Conservation (phyloP, 371 early-diverging fungal species). For the Syncephalis plumigaleata region DNA sequence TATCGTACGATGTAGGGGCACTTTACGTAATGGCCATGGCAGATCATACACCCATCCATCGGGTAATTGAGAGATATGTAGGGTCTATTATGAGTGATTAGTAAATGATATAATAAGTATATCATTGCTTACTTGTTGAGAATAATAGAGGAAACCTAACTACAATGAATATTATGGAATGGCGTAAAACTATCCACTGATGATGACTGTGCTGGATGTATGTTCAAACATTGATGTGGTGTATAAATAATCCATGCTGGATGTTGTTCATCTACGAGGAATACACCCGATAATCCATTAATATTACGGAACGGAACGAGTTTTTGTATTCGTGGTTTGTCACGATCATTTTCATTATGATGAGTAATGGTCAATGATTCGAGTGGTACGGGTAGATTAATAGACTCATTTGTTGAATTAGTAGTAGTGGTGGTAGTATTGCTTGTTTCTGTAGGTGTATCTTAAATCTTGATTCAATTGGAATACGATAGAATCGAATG, state of each 20-base stretch:
- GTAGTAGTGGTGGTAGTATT: too few species aligned
- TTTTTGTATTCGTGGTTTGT: constrained; percentile 7
- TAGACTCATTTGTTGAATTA: too few species aligned
- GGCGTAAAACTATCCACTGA: constrained; percentile 51
- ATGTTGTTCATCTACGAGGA: constrained; percentile 54
- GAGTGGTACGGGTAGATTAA: too few species aligned
- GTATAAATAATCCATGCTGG: constrained; percentile 69
- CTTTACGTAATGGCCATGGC: constrained; percentile 72
- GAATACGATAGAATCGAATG: constrained; percentile 47
- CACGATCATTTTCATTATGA: constrained; percentile 2
- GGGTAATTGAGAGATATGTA: constrained; percentile 1
- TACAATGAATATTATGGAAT: constrained; percentile 69
- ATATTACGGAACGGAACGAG: constrained; percentile 45
- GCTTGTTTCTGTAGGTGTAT: too few species aligned
- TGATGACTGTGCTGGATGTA: constrained; percentile 7
- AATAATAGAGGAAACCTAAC: constrained; percentile 62
- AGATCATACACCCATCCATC: constrained; percentile 16
- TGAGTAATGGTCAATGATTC: too few species aligned
- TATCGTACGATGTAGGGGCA: constrained; percentile 51
- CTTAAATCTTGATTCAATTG: constrained; percentile 20
- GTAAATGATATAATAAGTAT: too few species aligned
- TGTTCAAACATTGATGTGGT: constrained; percentile 9
- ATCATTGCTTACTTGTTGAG: constrained; percentile 12
- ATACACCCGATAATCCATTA: constrained; percentile 67
- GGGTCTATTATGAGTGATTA: background rate